Evolutionary conservation across 352 stramenopile species (phyloP).

Genomic region (Globisporangium lucens): DNA sequence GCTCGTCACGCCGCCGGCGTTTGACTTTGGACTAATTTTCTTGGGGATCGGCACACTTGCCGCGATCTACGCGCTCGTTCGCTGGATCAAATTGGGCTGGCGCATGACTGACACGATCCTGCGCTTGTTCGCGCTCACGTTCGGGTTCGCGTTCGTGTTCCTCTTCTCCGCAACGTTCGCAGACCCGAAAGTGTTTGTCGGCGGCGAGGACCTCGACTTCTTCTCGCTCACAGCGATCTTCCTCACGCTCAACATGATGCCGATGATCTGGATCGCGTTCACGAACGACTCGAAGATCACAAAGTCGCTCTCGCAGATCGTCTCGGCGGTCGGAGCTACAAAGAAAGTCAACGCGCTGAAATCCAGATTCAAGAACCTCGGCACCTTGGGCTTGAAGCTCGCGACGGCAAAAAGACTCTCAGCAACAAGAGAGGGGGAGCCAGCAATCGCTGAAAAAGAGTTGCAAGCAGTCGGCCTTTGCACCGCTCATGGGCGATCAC

Average conservation of each 20-base stretch:
- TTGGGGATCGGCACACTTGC: conserved; percentile 45
- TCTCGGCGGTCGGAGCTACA: conserved; percentile 64
- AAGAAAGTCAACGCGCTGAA: conserved; percentile 82
- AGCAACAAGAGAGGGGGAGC: conserved; percentile 8
- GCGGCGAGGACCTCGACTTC: conserved; percentile 66
- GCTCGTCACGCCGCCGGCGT: conserved; percentile 64
- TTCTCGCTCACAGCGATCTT: conserved; percentile 79
- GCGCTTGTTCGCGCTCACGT: conserved; percentile 43
- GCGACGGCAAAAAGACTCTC: conserved; percentile 36
- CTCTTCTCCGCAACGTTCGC: conserved; percentile 79
- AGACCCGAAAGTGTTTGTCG: conserved; percentile 68
- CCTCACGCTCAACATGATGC: conserved; percentile 86
- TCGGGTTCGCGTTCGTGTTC: conserved; percentile 70
- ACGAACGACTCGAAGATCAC: conserved; percentile 85
- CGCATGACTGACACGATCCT: conserved; percentile 71
- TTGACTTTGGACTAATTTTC: conserved; percentile 81
- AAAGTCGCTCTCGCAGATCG: conserved; percentile 78
- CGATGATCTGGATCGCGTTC: conserved; percentile 90
- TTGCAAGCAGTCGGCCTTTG: conserved; percentile 71
- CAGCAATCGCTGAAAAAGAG: conserved; percentile 19
- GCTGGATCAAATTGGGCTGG: conserved; percentile 77
- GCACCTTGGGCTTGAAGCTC: conserved; percentile 72
- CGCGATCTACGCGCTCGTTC: conserved; percentile 41
- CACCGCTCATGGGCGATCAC: conserved; percentile 68
- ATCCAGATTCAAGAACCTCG: conserved; percentile 81